These are phyloP conservation scores for Arxiozyma heterogenica DNA, from an alignment of 1,139 yeast species.

Conservation along the genomic window DNA sequence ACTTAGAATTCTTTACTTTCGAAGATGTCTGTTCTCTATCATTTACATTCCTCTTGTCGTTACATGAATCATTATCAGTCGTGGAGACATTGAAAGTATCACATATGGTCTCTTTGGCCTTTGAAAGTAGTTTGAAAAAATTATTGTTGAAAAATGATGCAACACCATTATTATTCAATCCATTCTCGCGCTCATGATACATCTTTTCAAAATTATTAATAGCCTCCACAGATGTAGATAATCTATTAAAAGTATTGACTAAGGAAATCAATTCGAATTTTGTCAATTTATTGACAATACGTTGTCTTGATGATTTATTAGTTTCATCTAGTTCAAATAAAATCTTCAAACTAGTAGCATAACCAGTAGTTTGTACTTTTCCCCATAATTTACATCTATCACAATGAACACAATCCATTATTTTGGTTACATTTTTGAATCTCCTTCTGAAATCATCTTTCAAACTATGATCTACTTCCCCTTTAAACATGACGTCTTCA, in stretches of 20 bases:
- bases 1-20: background rate
- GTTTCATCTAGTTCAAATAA: conserved; percentile 58
- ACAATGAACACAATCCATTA: conserved; percentile 98
- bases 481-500: conserved; percentile 49
- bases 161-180: conserved; percentile 13
- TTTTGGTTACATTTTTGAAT: conserved; percentile 79
- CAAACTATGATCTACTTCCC: conserved; percentile 32
- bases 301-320: conserved; percentile 36
- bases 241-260: conserved; percentile 82
- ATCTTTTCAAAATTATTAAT: conserved; percentile 59
- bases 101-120: conserved; percentile 18
- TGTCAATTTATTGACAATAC: conserved; percentile 43
- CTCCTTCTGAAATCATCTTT: conserved; percentile 77
- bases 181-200: conserved; percentile 33
- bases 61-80: conserved; percentile 9
- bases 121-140: conserved; percentile 24
- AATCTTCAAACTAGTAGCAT: conserved; percentile 89
- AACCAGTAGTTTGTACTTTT: conserved; percentile 90
- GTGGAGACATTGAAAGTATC: conserved; percentile 10
- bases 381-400: conserved; percentile 98
- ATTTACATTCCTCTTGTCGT: conserved; percentile 2
- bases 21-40: conserved; percentile 8
- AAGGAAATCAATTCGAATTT: conserved; percentile 85
- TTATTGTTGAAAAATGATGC: conserved; percentile 26
- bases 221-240: conserved; percentile 74